Evolutionary conservation across 768 basidiomycete species (phyloP), one percentile per base, ranked within the genome.

Genomic region (Lentinus brumalis): DNA sequence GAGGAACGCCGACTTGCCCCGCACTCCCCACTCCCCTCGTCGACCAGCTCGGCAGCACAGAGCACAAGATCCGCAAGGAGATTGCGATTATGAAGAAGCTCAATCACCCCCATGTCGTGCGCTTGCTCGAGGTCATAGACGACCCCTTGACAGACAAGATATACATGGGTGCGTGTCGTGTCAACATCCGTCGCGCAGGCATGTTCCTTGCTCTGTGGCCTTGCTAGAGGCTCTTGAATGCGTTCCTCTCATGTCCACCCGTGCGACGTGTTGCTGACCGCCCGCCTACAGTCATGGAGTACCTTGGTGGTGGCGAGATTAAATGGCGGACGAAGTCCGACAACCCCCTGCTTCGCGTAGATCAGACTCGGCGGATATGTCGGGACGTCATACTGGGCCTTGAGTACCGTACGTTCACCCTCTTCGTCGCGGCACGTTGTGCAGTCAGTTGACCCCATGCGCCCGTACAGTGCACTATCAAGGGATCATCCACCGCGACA

Each of bases 71-170:
- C 63, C 82, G 86, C 66, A 89, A 88, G 74, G 96, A 98, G 77
- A 95, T 98, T 60, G 97, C 97, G 2, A 96, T 98, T 74, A 97
- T 99, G 93, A 98, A 98, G 80, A 96, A 97, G 71, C 89, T 92
- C 69, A 79, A 87, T 50, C 94, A 97, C 70, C 88, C 91, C 0
- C 88, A 97, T 72, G 87, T 97, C 60, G 94, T 98, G 11, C 81
- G 89, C 63, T 82, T 99, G 58, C 86, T 87, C 67, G 95, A 98
- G 74, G 94, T 98, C 70, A 96, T 99, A 62, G 96, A 98, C 74
- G 97, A 98, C 75, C 84, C 87, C 45, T 82, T 89, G 64, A 84
- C 85, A 52, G 89, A 92, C 68, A 91, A 90, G 76, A 91, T 99
- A 45, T 98, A 93, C 75, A 91, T 99, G 83, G 89, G 95, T 96